Evolutionary conservation across 1,284 basidiomycete genomes (phyloP).

Genomic region (Athelia sp.): DNA sequence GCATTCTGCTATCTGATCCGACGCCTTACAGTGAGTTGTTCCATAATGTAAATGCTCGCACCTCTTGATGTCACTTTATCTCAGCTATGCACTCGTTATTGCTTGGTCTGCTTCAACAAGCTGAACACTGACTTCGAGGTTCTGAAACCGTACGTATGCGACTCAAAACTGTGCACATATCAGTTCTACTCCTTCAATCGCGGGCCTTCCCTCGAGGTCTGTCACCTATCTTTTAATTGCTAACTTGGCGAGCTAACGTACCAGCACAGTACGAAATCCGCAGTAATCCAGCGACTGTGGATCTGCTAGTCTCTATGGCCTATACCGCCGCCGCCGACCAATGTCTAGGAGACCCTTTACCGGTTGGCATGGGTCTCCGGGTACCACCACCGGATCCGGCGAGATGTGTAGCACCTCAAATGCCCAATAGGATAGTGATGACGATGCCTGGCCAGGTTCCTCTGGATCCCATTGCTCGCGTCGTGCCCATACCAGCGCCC

Average conservation of each 20-base stretch:
- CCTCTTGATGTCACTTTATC: too few species aligned
- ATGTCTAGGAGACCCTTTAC: slow-evolving; percentile 49
- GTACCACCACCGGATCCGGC: slow-evolving; percentile 30
- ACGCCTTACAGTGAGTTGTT: slow-evolving; percentile 43
- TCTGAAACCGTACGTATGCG: slow-evolving; percentile 64
- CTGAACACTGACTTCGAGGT: slow-evolving; percentile 47
- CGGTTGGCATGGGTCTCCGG: slow-evolving; percentile 50
- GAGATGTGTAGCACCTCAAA: slow-evolving; percentile 7
- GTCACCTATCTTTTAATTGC: slow-evolving; percentile 6
- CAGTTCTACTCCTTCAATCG: slow-evolving; percentile 59
- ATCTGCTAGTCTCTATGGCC: slow-evolving; percentile 57
- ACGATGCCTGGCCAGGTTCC: not conserved
- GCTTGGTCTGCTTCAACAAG: slow-evolving; percentile 58
- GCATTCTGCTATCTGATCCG: slow-evolving; percentile 57
- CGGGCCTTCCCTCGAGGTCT: slow-evolving; percentile 59
- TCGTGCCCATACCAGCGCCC: slow-evolving; percentile 7
- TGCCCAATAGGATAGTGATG: not conserved
- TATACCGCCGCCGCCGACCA: slow-evolving; percentile 47
- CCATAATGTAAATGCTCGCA: not conserved
- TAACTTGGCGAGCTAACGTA: not conserved
- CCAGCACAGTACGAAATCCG: slow-evolving; percentile 52
- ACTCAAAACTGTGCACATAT: slow-evolving; percentile 53
- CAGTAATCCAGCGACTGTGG: slow-evolving; percentile 51
- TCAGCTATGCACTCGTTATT: slow-evolving; percentile 60
- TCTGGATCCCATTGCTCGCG: not conserved